Percentiles rank a stretch among this genome's conserved stretches.
phyloP scores from a whole-genome alignment of 1,284 basidiomycete genomes.

The Irpex lacteus region DNA sequence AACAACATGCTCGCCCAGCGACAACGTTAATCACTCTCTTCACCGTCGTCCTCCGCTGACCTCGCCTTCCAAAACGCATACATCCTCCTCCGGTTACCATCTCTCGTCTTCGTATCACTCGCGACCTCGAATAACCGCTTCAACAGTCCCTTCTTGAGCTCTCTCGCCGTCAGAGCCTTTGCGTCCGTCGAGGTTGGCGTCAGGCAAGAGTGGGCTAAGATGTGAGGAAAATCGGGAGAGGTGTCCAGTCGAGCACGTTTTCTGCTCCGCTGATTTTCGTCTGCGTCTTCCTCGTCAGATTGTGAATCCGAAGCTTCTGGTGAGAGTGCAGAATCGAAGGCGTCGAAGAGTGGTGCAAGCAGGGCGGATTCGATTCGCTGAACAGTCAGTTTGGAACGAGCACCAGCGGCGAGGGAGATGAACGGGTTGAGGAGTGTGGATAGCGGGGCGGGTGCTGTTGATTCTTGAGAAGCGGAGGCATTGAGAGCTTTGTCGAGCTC shows the following conservation, averaged over 20 bases:
- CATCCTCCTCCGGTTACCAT: constrained; percentile 78
- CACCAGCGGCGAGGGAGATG: constrained; percentile 64
- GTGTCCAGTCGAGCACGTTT: constrained; percentile 38
- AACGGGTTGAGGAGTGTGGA: constrained; percentile 64
- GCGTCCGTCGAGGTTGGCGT: constrained; percentile 36
- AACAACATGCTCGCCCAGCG: background rate
- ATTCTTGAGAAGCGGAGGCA: constrained; percentile 17
- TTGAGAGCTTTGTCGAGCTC: constrained; percentile 82
- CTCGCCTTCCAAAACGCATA: constrained; percentile 76
- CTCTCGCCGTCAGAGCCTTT: constrained; percentile 31
- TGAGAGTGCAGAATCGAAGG: constrained; percentile 48
- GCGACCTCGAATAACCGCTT: constrained; percentile 74
- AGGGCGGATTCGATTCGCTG: constrained; percentile 65
- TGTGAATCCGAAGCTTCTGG: constrained; percentile 9
- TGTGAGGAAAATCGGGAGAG: constrained; percentile 32
- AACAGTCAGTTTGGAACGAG: constrained; percentile 60
- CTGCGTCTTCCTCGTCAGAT: constrained; percentile 27
- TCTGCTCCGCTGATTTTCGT: constrained; percentile 32
- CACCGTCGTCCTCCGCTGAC: constrained; percentile 46
- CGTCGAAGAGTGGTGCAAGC: constrained; percentile 45
- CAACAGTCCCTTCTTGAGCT: constrained; percentile 60
- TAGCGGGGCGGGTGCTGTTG: constrained; percentile 50
- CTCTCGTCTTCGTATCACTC: constrained; percentile 69
- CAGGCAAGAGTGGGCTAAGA: constrained; percentile 51
- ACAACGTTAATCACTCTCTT: constrained; percentile 9